Evolutionary conservation across 768 basidiomycete species (phyloP).

Genomic region (Antrodiella citrinella): DNA sequence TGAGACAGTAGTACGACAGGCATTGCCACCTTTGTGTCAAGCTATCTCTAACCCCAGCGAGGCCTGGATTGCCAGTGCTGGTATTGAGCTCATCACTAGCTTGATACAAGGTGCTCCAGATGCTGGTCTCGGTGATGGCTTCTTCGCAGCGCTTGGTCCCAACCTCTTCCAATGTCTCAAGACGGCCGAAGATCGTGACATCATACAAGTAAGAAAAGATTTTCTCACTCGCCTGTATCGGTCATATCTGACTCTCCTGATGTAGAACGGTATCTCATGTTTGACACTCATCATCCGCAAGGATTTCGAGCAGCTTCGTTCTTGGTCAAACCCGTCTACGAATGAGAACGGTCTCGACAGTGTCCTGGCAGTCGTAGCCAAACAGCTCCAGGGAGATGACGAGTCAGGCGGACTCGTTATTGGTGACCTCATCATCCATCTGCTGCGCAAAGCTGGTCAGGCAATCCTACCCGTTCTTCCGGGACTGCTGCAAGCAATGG

Average conservation of each 20-base stretch:
- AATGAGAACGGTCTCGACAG: constrained; percentile 72
- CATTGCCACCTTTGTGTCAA: constrained; percentile 64
- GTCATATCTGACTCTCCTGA: too few relatives aligned
- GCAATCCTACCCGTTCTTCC: constrained; percentile 80
- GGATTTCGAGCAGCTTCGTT: constrained; percentile 72
- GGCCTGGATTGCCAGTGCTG: constrained; percentile 70
- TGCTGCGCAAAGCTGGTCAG: constrained; percentile 77
- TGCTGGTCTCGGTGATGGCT: constrained; percentile 66
- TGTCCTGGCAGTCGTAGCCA: constrained; percentile 68
- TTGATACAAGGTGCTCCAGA: constrained; percentile 60
- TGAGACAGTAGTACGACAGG: constrained; percentile 59
- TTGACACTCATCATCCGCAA: constrained; percentile 83
- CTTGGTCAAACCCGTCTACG: constrained; percentile 55
- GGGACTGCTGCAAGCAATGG: constrained; percentile 79
- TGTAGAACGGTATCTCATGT: constrained; percentile 78
- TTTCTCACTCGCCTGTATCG: too few relatives aligned
- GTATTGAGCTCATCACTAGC: constrained; percentile 73
- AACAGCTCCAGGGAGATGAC: constrained; percentile 67
- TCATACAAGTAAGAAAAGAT: constrained; percentile 70
- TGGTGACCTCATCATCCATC: constrained; percentile 91
- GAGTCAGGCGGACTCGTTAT: constrained; percentile 92
- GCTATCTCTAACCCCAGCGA: constrained; percentile 50
- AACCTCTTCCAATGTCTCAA: constrained; percentile 63
- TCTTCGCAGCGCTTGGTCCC: constrained; percentile 70
- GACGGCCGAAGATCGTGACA: constrained; percentile 78